Conservation (phyloP, 2,329 filamentous ascomycete genomes). For the Diplocarpon rosae region DNA sequence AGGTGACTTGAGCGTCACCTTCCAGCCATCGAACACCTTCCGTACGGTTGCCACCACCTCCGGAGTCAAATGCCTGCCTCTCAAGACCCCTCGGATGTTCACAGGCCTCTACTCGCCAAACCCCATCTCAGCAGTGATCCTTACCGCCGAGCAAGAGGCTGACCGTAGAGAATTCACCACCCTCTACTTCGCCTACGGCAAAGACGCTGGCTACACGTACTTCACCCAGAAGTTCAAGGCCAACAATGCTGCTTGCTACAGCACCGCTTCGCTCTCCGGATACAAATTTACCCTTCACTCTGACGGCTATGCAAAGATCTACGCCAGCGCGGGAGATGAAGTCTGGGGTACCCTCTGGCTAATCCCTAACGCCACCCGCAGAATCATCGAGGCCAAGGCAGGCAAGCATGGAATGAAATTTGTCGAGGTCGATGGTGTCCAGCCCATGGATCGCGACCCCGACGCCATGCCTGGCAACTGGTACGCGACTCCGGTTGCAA, state of each 20-base stretch:
- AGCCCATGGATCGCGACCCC: background rate
- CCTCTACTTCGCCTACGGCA: slow-evolving; percentile 2
- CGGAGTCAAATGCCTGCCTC: too few species aligned
- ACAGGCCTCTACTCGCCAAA: too few species aligned
- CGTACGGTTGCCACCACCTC: too few species aligned
- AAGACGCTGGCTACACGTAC: background rate
- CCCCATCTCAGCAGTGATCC: background rate
- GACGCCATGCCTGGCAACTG: background rate
- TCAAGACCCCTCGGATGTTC: too few species aligned
- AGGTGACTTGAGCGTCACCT: too few species aligned
- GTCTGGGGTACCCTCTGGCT: background rate
- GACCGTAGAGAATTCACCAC: background rate
- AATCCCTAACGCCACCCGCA: background rate
- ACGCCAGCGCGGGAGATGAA: background rate
- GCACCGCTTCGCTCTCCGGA: background rate
- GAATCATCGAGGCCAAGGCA: background rate
- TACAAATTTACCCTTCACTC: slow-evolving; percentile 1
- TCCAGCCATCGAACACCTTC: too few species aligned
- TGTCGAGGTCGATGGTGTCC: background rate
- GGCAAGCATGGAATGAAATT: slow-evolving; percentile 3
- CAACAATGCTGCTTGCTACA: too few species aligned
- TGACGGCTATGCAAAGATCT: background rate
- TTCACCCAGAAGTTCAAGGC: background rate
- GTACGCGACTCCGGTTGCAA: background rate
- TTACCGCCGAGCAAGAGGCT: background rate